Evolutionary conservation across 345 rosid species (phyloP).

Genomic region (Linum trigynum): DNA sequence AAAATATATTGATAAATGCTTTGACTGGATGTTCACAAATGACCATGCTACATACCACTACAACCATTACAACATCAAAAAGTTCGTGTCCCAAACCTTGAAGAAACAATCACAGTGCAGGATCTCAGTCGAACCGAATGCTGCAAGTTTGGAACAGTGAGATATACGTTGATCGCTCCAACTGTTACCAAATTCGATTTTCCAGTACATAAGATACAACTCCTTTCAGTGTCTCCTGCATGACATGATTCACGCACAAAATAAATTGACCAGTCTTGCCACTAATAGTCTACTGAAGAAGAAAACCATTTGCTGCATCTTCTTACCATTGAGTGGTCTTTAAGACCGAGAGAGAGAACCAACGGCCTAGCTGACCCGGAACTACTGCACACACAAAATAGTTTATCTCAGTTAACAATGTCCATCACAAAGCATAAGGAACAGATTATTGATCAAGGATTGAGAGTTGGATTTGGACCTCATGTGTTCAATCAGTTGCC

Average conservation of each 20-base stretch:
- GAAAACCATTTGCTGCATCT: background rate
- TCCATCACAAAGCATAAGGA: background rate
- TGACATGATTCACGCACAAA: background rate
- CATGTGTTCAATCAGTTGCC: conserved; percentile 74
- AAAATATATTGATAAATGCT: no score
- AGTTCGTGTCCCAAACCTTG: no score
- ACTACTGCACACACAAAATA: conserved; percentile 23
- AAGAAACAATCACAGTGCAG: background rate
- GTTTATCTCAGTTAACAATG: background rate
- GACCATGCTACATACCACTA: no score
- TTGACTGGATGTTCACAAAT: no score
- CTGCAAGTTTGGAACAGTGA: conserved; percentile 9
- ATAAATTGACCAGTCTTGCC: conserved; percentile 1
- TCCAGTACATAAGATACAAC: conserved; percentile 55
- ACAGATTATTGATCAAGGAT: background rate
- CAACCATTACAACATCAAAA: no score
- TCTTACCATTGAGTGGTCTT: conserved; percentile 69
- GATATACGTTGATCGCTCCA: conserved; percentile 11
- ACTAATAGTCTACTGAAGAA: background rate
- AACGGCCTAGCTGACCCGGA: conserved; percentile 52
- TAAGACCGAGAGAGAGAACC: conserved; percentile 83
- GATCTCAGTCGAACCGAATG: no score
- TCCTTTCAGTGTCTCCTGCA: conserved; percentile 76
- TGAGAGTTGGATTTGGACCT: conserved; percentile 32
- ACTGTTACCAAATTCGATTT: conserved; percentile 56